Evolutionary conservation across 2,329 filamentous ascomycete species (phyloP), one percentile per base, ranked within the genome.

Genomic region (Trichoderma atrobrunneum): DNA sequence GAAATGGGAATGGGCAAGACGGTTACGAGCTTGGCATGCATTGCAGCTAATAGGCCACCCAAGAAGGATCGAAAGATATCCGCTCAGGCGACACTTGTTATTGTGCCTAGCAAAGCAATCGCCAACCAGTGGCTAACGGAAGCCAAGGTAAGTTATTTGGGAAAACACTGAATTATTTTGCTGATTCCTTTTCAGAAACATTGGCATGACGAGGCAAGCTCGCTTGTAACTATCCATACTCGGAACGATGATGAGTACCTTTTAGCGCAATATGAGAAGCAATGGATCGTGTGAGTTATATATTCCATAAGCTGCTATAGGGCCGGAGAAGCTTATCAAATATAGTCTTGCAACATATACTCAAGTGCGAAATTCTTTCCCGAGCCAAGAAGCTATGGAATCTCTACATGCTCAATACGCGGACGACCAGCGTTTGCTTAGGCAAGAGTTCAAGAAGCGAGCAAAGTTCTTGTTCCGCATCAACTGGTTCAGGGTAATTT

Each of bases 1-100:
- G 85, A 86, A 30, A 90, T 91, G 88, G 90, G 90, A 0, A 78
- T 92, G 0, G 90, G 90, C 0, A 92, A 92, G 78, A 92, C 90
- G 18, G 89, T 97, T 12, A 92, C 93, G 75, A 89, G 90, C 30
- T 85, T 97, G n/a, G 88, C 93, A 51, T 70, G 67, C 30, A 70
- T 70, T n/a, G 59, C 21, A 1, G 36, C 56, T 1, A 34, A 63
- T 48, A 21, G 12, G 10, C 61, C 5, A 5, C 30, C 81, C 0
- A 72, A 82, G 11, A 81, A 85, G 24, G 81, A 86, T 5, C 62
- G 64, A 0, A 36, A 63, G 0, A 72, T 76, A 0, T 86, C 80
- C 76, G 84, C 82, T 79, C 72, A 75, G 0, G 73, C 75, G 0
- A 84, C 82, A 0, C 64, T 84, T 10, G 71, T 84, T 0, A 74